Evolutionary conservation across 805 yeast species (phyloP), one percentile per base, ranked within the genome.

Genomic region (Myxozyma sirexii): DNA sequence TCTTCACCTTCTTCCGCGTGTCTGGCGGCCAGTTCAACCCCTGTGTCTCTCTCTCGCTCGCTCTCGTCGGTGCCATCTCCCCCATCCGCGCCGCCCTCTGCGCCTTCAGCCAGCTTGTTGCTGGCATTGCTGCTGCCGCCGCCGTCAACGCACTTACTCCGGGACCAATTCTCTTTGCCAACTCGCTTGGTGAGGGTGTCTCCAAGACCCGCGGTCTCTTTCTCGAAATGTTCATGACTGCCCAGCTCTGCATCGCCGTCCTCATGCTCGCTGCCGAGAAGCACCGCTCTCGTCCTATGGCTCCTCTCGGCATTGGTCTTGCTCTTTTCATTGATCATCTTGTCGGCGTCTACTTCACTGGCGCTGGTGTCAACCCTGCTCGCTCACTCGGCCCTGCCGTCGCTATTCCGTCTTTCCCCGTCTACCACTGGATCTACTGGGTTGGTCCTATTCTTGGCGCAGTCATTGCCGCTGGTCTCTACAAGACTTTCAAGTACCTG

Each of bases 21-120:
- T 87, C 94, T 41, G 96, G 96, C 70, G 96, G 94, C 78, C 88
- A 88, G 77, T 81, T 90, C 72, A 90, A 90, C 78, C 97, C 97
- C 12, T 93, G 94, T 52, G 96, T 90, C 43, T 86, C 96, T 23
- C 78, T 88, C 42, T 77, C 91, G 29, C 77, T 90, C 71, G 80
- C 84, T n/a, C 76, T 87, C 45, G 86, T 88, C 21, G 81, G 88
- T 64, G 93, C 90, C 56, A 80, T 87, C 61, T 81, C 90, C 43
- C 90, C 91, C 57, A 62, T 86, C 33, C 83, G 94, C 74, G 92
- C 87, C 67, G 73, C 78, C 23, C 72, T 87, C 57, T 83, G 86
- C 84, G 75, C 82, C 74, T 47, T 85, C 56, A 67, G 92, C 42
- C 96, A 90, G 77, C 72, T 89, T 70, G 48, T 88, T 72, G 96